Percentiles rank a stretch among this genome's conserved stretches.
These are phyloP conservation scores for peach (Prunus persica) DNA, from an alignment of 306 rosid genomes.

Conservation along the genomic window DNA sequence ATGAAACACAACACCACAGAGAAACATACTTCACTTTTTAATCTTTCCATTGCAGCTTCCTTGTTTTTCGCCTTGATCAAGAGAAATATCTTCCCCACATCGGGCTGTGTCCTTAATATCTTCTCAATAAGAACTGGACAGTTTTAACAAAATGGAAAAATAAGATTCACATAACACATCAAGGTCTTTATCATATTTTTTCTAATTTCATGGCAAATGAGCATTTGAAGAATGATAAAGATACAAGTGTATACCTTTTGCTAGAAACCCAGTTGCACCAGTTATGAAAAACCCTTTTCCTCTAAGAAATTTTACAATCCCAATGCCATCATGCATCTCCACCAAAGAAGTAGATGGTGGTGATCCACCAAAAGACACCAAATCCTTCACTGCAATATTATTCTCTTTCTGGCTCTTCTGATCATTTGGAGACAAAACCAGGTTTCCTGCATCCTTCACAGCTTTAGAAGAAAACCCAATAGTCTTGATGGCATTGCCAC, in stretches of 20 bases:
- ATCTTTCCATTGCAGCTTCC: constrained; percentile 75
- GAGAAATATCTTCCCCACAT: constrained; percentile 81
- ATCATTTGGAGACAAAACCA: constrained; percentile 54
- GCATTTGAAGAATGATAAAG: neutral
- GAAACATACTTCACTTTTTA: constrained; percentile 69
- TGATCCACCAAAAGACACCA: constrained; percentile 53
- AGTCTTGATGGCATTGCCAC: constrained; percentile 51
- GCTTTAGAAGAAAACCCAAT: constrained; percentile 43
- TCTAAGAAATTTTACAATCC: constrained; percentile 72
- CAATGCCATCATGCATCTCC: constrained; percentile 69
- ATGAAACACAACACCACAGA: neutral
- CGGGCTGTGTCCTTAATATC: constrained; percentile 81
- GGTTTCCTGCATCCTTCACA: constrained; percentile 60
- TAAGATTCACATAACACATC: neutral
- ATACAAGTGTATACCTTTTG: constrained; percentile 50
- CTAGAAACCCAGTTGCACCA: constrained; percentile 94
- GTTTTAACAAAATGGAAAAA: neutral
- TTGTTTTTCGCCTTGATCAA: constrained; percentile 84
- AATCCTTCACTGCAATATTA: constrained; percentile 52
- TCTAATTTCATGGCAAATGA: neutral
- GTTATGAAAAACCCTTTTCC: constrained; percentile 80
- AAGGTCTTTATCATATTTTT: too few relatives aligned
- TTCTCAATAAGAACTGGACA: constrained; percentile 84
- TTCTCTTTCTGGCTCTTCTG: constrained; percentile 37
- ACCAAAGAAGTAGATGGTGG: constrained; percentile 34